phyloP scores from a whole-genome alignment of 768 basidiomycete species.

The Russula earlei region DNA sequence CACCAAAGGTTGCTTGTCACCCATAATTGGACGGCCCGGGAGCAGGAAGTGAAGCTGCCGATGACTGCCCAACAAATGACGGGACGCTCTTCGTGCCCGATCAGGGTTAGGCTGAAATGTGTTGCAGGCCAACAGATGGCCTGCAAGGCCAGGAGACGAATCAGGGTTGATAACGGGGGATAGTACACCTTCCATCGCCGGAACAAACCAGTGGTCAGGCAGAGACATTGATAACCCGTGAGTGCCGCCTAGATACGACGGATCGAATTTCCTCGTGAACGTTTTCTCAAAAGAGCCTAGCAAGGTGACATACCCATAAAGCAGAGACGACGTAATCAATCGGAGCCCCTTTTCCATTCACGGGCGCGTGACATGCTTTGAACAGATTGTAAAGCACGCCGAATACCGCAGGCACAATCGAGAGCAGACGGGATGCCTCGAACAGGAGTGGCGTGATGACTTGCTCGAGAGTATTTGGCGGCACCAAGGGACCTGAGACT shows the following conservation, averaged over 20 bases:
- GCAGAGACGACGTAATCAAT: conserved; percentile 59
- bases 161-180: conserved; percentile 75
- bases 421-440: conserved; percentile 57
- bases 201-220: conserved; percentile 80
- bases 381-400: conserved; percentile 58
- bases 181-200: conserved; percentile 90
- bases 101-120: conserved; percentile 67
- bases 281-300: background rate
- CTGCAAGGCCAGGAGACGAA: conserved; percentile 86
- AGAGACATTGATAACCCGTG: conserved; percentile 84
- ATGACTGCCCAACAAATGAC: conserved; percentile 87
- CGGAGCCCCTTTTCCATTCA: conserved; percentile 28
- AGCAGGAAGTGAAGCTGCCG: conserved; percentile 78
- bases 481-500: conserved; percentile 40
- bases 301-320: conserved; percentile 49
- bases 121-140: conserved; percentile 97
- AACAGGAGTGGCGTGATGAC: conserved; percentile 53
- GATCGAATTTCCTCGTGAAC: background rate
- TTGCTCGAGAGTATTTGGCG: conserved; percentile 37
- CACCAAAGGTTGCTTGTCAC: conserved; percentile 77
- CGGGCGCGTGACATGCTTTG: conserved; percentile 41
- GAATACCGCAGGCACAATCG: conserved; percentile 62
- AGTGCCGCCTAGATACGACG: conserved; percentile 51
- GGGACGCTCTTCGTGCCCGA: conserved; percentile 62
- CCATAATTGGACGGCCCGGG: conserved; percentile 85